Conservation (phyloP, 176 grass and related monocot species). For the Bromus sterilis region DNA sequence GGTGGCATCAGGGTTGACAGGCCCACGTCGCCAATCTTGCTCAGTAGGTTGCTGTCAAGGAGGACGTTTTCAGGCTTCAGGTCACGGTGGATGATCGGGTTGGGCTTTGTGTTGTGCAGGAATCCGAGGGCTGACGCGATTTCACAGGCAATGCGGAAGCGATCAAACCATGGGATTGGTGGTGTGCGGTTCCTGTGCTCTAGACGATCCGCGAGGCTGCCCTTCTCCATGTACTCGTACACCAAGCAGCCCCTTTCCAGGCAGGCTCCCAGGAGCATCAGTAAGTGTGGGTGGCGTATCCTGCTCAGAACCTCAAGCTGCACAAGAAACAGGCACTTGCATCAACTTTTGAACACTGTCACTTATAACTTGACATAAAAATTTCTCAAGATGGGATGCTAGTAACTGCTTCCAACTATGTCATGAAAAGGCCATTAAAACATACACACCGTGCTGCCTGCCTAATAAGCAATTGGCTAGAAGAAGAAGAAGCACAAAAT, state of each 20-base stretch:
- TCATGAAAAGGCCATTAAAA: neutral
- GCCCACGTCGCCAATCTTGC: slow-evolving; percentile 89
- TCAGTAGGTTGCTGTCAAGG: slow-evolving; percentile 55
- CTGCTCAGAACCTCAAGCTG: slow-evolving; percentile 74
- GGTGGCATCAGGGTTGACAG: slow-evolving; percentile 66
- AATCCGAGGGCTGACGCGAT: slow-evolving; percentile 46
- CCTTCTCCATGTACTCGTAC: slow-evolving; percentile 95
- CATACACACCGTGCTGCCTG: no score
- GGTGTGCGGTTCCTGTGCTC: slow-evolving; percentile 42
- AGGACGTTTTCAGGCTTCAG: slow-evolving; percentile 91
- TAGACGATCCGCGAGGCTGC: slow-evolving; percentile 82
- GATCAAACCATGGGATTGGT: slow-evolving; percentile 60
- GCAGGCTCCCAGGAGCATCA: slow-evolving; percentile 77
- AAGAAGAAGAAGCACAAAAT: neutral
- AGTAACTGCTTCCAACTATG: neutral
- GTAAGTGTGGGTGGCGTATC: slow-evolving; percentile 67
- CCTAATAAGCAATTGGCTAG: no score
- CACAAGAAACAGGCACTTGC: slow-evolving; percentile 8
- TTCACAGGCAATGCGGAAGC: slow-evolving; percentile 66
- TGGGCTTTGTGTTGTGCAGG: slow-evolving; percentile 66
- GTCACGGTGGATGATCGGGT: slow-evolving; percentile 85
- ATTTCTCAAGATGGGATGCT: neutral
- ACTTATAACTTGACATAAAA: no score
- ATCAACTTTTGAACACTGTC: neutral
- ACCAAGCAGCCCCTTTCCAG: slow-evolving; percentile 77